phyloP scores from a whole-genome alignment of 306 rosid genomes.

The Potentilla sterilis region DNA sequence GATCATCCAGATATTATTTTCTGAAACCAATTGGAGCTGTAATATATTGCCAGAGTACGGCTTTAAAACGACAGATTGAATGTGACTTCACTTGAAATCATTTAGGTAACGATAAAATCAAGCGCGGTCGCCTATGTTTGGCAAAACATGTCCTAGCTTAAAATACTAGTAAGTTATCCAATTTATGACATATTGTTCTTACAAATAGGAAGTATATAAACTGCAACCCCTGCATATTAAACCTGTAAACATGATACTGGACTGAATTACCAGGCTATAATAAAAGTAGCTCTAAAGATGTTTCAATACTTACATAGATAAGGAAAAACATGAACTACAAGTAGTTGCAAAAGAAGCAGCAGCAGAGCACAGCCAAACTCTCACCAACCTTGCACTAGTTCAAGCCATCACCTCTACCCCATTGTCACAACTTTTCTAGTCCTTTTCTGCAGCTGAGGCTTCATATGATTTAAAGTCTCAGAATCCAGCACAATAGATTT shows the following conservation, averaged over 20 bases:
- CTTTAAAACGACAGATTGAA: too few species aligned
- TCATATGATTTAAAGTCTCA: background rate
- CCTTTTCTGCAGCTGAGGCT: background rate
- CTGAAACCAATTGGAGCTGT: too few species aligned
- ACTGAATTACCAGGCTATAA: constrained; percentile 3
- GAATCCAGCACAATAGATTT: background rate
- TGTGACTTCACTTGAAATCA: too few species aligned
- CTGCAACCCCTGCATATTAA: background rate
- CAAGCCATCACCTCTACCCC: background rate
- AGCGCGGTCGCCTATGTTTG: too few species aligned
- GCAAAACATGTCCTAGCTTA: too few species aligned
- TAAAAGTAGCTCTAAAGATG: background rate
- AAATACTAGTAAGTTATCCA: too few species aligned
- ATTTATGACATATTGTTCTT: background rate
- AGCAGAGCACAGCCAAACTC: background rate
- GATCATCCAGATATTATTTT: too few species aligned
- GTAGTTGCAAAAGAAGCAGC: background rate
- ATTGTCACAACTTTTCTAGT: background rate
- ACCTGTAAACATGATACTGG: background rate
- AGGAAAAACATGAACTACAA: too few species aligned
- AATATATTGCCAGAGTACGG: too few species aligned
- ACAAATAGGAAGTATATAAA: background rate
- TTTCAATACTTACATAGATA: background rate
- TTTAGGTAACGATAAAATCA: too few species aligned
- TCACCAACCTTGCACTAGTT: background rate